phyloP scores from a whole-genome alignment of 1,284 basidiomycete species.

The Cutaneotrichosporon mucoides region DNA sequence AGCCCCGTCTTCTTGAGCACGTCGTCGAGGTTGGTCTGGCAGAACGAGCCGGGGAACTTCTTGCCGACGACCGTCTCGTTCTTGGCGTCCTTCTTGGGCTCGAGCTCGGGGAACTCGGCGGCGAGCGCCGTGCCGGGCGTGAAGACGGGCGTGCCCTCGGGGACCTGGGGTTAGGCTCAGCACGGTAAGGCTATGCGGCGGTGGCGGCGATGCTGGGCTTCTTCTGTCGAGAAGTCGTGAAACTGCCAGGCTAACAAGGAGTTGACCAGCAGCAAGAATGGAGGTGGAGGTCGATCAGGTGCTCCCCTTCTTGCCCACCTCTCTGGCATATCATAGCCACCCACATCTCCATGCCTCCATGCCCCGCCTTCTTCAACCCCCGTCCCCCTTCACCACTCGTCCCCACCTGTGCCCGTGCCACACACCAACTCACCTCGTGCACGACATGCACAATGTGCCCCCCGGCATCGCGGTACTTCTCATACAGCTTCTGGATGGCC shows the following conservation, averaged over 20 bases:
- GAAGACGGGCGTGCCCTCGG: conserved; percentile 26
- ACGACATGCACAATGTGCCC: conserved; percentile 24
- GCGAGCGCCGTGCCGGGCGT: conserved; percentile 28
- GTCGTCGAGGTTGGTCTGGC: conserved; percentile 25
- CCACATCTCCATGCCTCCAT: too few relatives aligned
- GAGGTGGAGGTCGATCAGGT: too few relatives aligned
- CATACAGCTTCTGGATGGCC: conserved; percentile 19
- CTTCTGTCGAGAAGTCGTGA: too few relatives aligned
- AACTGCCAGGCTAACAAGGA: too few relatives aligned
- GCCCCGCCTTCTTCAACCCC: too few relatives aligned
- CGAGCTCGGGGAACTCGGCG: conserved; percentile 24
- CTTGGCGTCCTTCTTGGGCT: conserved; percentile 1
- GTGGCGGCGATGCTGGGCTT: too few relatives aligned
- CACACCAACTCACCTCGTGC: conserved; percentile 17
- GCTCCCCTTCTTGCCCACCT: too few relatives aligned
- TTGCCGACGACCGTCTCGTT: conserved; percentile 24
- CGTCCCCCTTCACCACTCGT: too few relatives aligned
- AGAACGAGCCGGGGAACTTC: conserved; percentile 25
- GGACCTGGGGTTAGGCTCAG: conserved; percentile 10
- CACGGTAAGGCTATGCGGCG: too few relatives aligned
- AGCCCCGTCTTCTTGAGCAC: conserved; percentile 20
- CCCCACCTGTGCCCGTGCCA: too few relatives aligned
- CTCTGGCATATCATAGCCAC: too few relatives aligned
- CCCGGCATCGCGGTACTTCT: conserved; percentile 19
- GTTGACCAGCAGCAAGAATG: too few relatives aligned